phyloP scores from a whole-genome alignment of 1,284 basidiomycete genomes.

The Melampsora allii-populina region DNA sequence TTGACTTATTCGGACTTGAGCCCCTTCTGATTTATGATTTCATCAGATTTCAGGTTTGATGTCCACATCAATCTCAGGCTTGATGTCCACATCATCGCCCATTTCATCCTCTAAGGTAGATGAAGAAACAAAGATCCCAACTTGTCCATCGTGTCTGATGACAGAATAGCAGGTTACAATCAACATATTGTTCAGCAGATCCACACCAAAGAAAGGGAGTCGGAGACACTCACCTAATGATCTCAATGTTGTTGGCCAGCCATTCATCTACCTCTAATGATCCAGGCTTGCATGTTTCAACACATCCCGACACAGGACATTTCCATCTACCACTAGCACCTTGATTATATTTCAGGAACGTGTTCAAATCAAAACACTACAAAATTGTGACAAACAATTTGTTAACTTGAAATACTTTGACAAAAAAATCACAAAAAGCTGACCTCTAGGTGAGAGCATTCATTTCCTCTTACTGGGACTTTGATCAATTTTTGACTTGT shows the following conservation, averaged over 20 bases:
- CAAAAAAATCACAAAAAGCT: neutral
- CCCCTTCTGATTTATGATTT: too few relatives aligned
- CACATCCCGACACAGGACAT: neutral
- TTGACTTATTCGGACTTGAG: too few relatives aligned
- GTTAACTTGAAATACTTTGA: too few relatives aligned
- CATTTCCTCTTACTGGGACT: neutral
- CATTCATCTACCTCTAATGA: neutral
- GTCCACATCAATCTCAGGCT: neutral
- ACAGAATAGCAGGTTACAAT: too few relatives aligned
- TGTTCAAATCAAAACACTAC: slow-evolving; percentile 3
- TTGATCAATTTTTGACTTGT: neutral
- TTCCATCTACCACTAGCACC: neutral
- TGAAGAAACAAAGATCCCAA: neutral
- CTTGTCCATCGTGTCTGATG: too few relatives aligned
- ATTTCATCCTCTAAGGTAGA: neutral
- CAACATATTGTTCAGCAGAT: neutral
- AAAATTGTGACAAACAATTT: neutral
- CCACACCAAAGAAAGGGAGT: neutral
- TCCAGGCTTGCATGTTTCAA: neutral
- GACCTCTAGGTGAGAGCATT: neutral
- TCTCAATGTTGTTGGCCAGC: neutral
- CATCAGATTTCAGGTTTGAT: too few relatives aligned
- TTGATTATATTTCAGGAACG: neutral
- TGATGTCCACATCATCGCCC: neutral
- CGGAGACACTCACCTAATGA: neutral